Percentiles rank a stretch among this genome's conserved stretches.
phyloP scores from a whole-genome alignment of 257 asterid genomes.

The Striga asiatica region DNA sequence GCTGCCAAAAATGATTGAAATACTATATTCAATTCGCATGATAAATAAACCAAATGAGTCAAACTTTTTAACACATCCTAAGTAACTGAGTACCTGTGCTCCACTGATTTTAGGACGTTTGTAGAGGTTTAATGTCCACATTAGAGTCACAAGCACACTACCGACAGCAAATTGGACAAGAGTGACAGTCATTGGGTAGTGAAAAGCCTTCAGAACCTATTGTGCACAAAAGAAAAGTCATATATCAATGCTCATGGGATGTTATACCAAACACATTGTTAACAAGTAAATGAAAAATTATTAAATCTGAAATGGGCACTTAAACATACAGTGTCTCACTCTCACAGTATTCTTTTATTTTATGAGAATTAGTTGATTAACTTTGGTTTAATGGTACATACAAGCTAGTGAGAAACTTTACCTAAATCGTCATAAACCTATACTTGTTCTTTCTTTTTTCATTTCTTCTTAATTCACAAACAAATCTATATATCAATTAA shows the following conservation, averaged over 20 bases:
- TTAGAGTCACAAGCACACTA: conserved; percentile 48
- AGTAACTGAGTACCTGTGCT: conserved; percentile 74
- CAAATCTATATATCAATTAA: too few species aligned
- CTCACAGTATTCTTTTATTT: too few species aligned
- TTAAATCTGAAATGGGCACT: too few species aligned
- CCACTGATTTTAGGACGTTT: conserved; percentile 85
- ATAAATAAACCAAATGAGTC: conserved; percentile 6
- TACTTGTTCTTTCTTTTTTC: too few species aligned
- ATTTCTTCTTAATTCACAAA: too few species aligned
- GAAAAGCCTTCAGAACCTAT: conserved; percentile 77
- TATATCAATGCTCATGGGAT: conserved; percentile 4
- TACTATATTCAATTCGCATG: neutral
- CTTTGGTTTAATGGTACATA: neutral
- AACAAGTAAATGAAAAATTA: too few species aligned
- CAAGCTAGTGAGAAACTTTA: neutral
- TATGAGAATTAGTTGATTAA: neutral
- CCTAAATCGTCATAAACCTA: too few species aligned
- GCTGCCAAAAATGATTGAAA: conserved; percentile 46
- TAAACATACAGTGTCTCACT: neutral
- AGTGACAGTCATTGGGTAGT: conserved; percentile 78
- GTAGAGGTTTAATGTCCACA: conserved; percentile 84
- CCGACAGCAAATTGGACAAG: conserved; percentile 83
- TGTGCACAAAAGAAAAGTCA: conserved; percentile 9
- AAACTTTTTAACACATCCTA: too few species aligned
- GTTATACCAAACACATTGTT: too few species aligned